phyloP scores from a whole-genome alignment of 179 eudicot species.

The Actinidia polygama region DNA sequence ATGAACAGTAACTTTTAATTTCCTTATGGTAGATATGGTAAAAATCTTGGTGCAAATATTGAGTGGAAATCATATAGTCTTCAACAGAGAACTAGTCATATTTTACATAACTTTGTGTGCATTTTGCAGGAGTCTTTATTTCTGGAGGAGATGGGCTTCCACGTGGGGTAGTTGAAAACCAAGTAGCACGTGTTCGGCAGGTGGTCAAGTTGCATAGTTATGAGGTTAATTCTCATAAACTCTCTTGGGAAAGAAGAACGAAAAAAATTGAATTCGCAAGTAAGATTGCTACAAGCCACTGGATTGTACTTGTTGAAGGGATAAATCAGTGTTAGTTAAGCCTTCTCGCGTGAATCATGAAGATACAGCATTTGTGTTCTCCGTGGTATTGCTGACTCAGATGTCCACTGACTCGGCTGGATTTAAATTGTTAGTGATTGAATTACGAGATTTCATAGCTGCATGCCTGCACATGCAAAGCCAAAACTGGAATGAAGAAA shows the following conservation, averaged over 20 bases:
- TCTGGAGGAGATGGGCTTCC: slow-evolving; percentile 99
- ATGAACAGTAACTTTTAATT: no score
- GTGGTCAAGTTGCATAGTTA: slow-evolving; percentile 74
- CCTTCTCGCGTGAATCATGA: background rate
- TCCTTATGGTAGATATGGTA: no score
- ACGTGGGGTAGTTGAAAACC: slow-evolving; percentile 96
- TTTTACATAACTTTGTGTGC: background rate
- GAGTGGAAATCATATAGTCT: background rate
- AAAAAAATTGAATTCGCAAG: background rate
- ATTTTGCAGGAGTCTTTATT: slow-evolving; percentile 82
- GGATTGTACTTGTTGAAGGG: background rate
- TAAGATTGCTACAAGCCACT: background rate
- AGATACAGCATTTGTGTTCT: background rate
- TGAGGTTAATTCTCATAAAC: slow-evolving; percentile 60
- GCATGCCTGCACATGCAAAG: no score
- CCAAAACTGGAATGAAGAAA: no score
- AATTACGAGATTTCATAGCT: background rate
- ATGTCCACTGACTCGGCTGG: background rate
- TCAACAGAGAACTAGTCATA: background rate
- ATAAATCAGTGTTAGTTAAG: background rate
- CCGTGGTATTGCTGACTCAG: background rate
- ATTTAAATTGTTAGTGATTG: background rate
- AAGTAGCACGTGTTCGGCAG: slow-evolving; percentile 75
- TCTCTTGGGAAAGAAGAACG: background rate
- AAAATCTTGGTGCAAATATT: background rate